Conservation (phyloP, 2,329 filamentous ascomycete genomes). For the Fusarium miscanthi region DNA sequence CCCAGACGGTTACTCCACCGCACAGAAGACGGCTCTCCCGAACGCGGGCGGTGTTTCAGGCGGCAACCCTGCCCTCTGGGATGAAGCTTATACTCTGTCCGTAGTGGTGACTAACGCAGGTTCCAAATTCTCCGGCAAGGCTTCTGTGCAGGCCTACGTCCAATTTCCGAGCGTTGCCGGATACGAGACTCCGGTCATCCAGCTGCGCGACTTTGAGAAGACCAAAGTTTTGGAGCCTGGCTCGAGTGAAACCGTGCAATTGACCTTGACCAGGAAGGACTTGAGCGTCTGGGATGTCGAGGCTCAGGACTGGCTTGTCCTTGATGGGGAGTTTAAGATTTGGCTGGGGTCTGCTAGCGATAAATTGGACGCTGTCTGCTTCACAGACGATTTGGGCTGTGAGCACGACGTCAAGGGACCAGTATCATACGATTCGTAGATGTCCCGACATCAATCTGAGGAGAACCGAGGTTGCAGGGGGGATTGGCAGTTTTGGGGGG, state of each 20-base stretch:
- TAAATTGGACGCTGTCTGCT: slow-evolving; percentile 47
- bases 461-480: neutral
- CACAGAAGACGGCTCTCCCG: slow-evolving; percentile 54
- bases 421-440: slow-evolving; percentile 23
- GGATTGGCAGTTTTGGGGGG: neutral
- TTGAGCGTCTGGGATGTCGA: slow-evolving; percentile 78
- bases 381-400: slow-evolving; percentile 46
- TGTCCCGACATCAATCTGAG: neutral
- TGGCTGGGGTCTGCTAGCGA: slow-evolving; percentile 56
- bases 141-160: slow-evolving; percentile 60
- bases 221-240: slow-evolving; percentile 64
- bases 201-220: slow-evolving; percentile 81
- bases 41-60: slow-evolving; percentile 76
- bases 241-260: slow-evolving; percentile 62
- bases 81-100: slow-evolving; percentile 55
- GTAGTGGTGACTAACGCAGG: slow-evolving; percentile 67
- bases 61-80: slow-evolving; percentile 75
- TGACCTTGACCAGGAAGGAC: slow-evolving; percentile 74
- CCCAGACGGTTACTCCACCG: slow-evolving; percentile 71
- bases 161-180: slow-evolving; percentile 52
- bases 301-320: slow-evolving; percentile 74
- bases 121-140: slow-evolving; percentile 54
- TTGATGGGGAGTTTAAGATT: slow-evolving; percentile 52
- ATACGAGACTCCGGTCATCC: slow-evolving; percentile 73
- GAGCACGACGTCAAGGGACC: slow-evolving; percentile 28